Conservation (phyloP, 768 basidiomycete species). For the Collybia sp. region DNA sequence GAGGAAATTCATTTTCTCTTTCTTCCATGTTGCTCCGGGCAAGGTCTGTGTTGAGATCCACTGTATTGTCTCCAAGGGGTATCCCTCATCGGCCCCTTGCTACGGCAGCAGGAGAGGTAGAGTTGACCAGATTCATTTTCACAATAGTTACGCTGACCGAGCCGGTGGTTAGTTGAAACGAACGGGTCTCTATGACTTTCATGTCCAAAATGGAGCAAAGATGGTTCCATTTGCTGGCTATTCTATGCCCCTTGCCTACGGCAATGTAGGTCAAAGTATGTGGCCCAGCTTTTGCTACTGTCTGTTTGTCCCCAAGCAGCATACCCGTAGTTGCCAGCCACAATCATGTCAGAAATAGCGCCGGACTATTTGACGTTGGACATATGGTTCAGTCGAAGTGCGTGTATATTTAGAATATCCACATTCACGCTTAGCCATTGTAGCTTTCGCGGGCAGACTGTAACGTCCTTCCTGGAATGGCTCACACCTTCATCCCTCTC, state of each 20-base stretch:
- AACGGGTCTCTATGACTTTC: constrained; percentile 88
- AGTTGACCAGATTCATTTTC: not conserved
- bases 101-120: not conserved
- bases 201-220: constrained; percentile 76
- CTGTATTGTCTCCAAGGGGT: too few species aligned
- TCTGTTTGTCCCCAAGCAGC: not conserved
- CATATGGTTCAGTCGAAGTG: constrained; percentile 97
- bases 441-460: constrained; percentile 80
- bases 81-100: not conserved
- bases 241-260: constrained; percentile 90
- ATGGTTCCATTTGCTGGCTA: constrained; percentile 98
- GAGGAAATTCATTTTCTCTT: too few species aligned
- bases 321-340: constrained; percentile 73
- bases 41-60: too few species aligned
- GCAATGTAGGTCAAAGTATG: constrained; percentile 73
- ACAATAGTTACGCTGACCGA: not conserved
- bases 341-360: constrained; percentile 76
- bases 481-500: constrained; percentile 82
- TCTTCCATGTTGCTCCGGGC: too few species aligned
- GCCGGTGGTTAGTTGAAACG: constrained; percentile 32
- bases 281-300: constrained; percentile 7
- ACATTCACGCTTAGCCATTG: not conserved
- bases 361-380: constrained; percentile 93
- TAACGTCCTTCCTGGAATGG: constrained; percentile 80
- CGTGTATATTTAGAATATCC: constrained; percentile 10